Conservation (phyloP, 2,329 filamentous ascomycete genomes). For the Biscogniauxia mediterranea region DNA sequence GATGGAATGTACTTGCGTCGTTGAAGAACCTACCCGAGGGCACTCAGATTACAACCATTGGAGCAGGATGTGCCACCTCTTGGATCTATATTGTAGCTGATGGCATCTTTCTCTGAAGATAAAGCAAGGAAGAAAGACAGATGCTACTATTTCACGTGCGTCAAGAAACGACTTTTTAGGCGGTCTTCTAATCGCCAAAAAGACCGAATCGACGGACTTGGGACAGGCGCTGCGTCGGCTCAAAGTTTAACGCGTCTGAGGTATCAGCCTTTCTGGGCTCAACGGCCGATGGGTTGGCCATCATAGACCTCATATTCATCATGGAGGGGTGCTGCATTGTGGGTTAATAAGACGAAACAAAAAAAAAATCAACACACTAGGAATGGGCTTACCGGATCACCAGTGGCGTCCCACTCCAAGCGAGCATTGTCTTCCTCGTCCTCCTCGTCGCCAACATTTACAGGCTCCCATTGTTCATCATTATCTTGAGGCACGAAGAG, state of each 20-base stretch:
- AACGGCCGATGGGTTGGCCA: conserved; percentile 27
- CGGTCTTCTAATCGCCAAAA: conserved; percentile 34
- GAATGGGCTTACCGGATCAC: conserved; percentile 52
- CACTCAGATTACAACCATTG: conserved; percentile 58
- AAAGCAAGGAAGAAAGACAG: conserved; percentile 1
- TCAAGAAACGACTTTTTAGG: background rate
- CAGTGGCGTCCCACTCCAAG: conserved; percentile 72
- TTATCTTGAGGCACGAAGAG: conserved; percentile 71
- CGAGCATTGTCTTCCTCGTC: conserved; percentile 65
- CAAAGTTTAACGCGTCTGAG: conserved; percentile 42
- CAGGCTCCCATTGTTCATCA: conserved; percentile 70
- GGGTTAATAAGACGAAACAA: conserved; percentile 21
- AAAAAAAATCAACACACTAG: conserved; percentile 2
- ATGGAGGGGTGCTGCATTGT: conserved; percentile 42
- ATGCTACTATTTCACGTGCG: background rate
- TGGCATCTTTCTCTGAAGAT: conserved; percentile 31
- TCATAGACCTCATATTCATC: conserved; percentile 42
- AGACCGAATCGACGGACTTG: conserved; percentile 55
- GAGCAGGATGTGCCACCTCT: conserved; percentile 87
- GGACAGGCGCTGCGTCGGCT: conserved; percentile 72
- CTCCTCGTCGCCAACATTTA: conserved; percentile 57
- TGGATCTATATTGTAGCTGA: conserved; percentile 60
- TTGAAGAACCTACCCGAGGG: conserved; percentile 51
- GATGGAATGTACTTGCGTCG: conserved; percentile 66
- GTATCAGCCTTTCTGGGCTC: conserved; percentile 19